phyloP scores from a whole-genome alignment of 2,329 filamentous ascomycete species.

The Capronia coronata region DNA sequence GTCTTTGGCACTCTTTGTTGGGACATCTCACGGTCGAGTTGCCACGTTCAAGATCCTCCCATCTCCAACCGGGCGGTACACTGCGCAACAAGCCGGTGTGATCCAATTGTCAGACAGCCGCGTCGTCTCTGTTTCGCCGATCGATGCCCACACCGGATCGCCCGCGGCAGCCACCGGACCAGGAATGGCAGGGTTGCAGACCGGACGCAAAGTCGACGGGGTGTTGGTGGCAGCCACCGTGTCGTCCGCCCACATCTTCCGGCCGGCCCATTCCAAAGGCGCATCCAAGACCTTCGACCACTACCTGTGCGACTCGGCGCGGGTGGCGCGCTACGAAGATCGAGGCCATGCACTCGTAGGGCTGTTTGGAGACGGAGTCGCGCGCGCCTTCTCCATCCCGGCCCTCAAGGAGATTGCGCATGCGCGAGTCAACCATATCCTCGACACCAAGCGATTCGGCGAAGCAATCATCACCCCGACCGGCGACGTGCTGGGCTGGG shows the following conservation, averaged over 20 bases:
- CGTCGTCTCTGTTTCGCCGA: constrained; percentile 70
- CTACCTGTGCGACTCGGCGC: constrained; percentile 71
- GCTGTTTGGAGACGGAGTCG: constrained; percentile 74
- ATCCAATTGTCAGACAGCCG: constrained; percentile 57
- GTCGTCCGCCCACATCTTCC: constrained; percentile 77
- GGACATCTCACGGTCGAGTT: constrained; percentile 76
- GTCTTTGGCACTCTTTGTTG: constrained; percentile 85
- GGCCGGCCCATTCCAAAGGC: constrained; percentile 77
- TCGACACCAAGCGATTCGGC: constrained; percentile 67
- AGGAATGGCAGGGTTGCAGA: constrained; percentile 68
- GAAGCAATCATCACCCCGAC: constrained; percentile 66
- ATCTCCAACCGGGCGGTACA: constrained; percentile 60
- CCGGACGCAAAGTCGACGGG: constrained; percentile 69
- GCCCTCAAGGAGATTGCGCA: constrained; percentile 75
- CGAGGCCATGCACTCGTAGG: constrained; percentile 74
- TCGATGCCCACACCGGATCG: constrained; percentile 70
- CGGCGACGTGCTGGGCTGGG: constrained; percentile 82
- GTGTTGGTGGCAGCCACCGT: constrained; percentile 69
- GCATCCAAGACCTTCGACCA: constrained; percentile 86
- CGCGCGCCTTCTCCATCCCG: constrained; percentile 79
- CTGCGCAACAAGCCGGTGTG: constrained; percentile 64
- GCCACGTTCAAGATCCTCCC: constrained; percentile 88
- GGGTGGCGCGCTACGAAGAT: constrained; percentile 66
- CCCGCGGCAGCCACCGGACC: constrained; percentile 68
- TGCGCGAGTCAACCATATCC: constrained; percentile 55